Evolutionary conservation across 495 filamentous ascomycete genomes (phyloP), one percentile per base, ranked within the genome.

Genomic region (Friedmanniomyces endolithicus): DNA sequence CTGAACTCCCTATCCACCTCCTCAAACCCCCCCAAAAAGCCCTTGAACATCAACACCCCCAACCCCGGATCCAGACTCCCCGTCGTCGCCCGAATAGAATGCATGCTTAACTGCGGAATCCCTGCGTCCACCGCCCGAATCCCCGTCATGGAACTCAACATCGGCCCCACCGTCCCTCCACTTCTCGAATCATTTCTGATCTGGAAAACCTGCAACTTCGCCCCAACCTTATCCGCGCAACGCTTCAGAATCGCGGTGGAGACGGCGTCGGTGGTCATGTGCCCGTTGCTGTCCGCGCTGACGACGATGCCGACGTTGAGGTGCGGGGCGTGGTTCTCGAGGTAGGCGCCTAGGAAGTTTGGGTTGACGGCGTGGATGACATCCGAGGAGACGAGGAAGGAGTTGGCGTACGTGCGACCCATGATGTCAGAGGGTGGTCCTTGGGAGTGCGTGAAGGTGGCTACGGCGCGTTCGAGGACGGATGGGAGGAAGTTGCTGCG

Each of bases 351-450:
- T 0, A 85, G 70, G 76, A 90, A 95, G 73, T 96, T 98, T 55
- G 92, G 92, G 74, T 98, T 90, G 1, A 90, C 85, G 48, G 92
- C 88, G 69, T 98, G 92, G 11, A 81, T 88, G 54, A 98, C 92
- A 66, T 98, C 92, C 4, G 88, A 87, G 7, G 86, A 92, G 55
- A 96, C 78, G 53, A 98, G 73, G 78, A 95, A 98, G 51, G 85
- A 89, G 70, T 88, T 89, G 46, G 92, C 92, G 59, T 88, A 90
- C 14, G 89, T 94, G 61, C 86, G 88, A 20, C 82, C 78, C 40
- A 94, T 63, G 39, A 90, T 63, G 50, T 87, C 84, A 24, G 86
- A 77, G 47, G 67, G 55, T 22, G 63, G 45, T 4, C n/a, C n/a
- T n/a, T 35, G 31, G 45, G 54, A 57, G 24, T 67, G 61, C 0